phyloP scores from a whole-genome alignment of 2,329 filamentous ascomycete species.

The Colletotrichum coccodes region DNA sequence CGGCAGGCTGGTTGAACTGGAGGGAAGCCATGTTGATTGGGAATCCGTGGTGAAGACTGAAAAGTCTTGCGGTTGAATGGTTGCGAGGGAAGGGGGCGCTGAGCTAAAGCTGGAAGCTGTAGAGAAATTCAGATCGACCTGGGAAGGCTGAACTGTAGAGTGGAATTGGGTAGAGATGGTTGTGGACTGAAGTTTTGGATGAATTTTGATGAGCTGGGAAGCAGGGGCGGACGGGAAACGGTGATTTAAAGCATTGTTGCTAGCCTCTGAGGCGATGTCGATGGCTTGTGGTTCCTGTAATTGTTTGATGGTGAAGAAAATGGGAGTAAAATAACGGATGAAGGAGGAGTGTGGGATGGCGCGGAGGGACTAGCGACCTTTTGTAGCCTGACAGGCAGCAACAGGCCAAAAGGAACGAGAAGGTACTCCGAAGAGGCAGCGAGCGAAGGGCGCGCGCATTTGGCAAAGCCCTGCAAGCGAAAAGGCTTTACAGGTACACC shows the following conservation, averaged over 20 bases:
- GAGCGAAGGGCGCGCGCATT: background rate
- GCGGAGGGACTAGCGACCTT: constrained; percentile 35
- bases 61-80: constrained; percentile 73
- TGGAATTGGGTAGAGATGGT: constrained; percentile 72
- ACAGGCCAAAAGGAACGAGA: constrained; percentile 8
- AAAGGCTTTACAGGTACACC: background rate
- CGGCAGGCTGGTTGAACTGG: constrained; percentile 72
- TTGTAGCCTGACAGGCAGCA: constrained; percentile 27
- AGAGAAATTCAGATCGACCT: constrained; percentile 85
- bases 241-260: constrained; percentile 29
- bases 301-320: constrained; percentile 59
- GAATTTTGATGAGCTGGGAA: constrained; percentile 30
- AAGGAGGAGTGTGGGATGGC: constrained; percentile 42
- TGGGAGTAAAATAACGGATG: constrained; percentile 47
- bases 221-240: background rate
- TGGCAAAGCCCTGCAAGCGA: constrained; percentile 2
- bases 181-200: constrained; percentile 67
- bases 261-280: background rate
- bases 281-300: constrained; percentile 8
- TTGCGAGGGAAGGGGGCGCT: constrained; percentile 66
- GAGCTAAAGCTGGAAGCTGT: constrained; percentile 72
- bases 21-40: constrained; percentile 83
- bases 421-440: background rate
- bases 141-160: constrained; percentile 76
- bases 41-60: constrained; percentile 87